These are phyloP conservation scores for Incumbomyces lentus DNA, from an alignment of 2,329 filamentous ascomycete genomes.

Conservation along the genomic window DNA sequence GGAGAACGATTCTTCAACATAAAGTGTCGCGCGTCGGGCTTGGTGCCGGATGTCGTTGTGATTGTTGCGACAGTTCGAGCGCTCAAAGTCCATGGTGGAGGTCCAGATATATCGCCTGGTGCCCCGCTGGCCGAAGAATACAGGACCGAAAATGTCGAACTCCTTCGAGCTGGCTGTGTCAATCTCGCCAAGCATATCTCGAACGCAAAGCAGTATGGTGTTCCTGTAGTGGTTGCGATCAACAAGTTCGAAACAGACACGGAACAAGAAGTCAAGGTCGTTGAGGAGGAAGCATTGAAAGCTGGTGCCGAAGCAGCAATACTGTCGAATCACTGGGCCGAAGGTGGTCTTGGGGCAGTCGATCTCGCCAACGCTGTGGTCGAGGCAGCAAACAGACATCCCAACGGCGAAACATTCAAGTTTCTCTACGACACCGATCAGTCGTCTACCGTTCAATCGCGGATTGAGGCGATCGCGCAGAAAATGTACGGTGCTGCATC, in stretches of 20 bases:
- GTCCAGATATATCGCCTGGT: constrained; percentile 83
- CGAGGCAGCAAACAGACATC: constrained; percentile 62
- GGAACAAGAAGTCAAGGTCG: constrained; percentile 76
- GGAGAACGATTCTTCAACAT: constrained; percentile 99
- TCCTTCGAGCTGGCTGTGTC: constrained; percentile 79
- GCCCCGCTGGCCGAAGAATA: constrained; percentile 79
- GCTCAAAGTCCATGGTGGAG: constrained; percentile 92
- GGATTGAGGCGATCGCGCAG: constrained; percentile 81
- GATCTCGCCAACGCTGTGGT: constrained; percentile 83
- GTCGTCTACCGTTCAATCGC: constrained; percentile 58
- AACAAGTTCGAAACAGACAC: constrained; percentile 95
- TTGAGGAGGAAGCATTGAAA: constrained; percentile 81
- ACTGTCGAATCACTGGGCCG: constrained; percentile 90
- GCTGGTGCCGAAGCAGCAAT: constrained; percentile 92
- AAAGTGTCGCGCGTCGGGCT: constrained; percentile 90
- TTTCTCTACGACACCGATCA: constrained; percentile 75
- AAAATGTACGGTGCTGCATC: constrained; percentile 87
- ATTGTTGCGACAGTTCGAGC: constrained; percentile 92
- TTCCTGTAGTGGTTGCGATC: constrained; percentile 92
- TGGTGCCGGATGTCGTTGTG: constrained; percentile 86
- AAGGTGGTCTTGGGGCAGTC: constrained; percentile 81
- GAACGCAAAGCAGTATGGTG: constrained; percentile 79
- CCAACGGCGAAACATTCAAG: constrained; percentile 62
- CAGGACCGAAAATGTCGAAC: constrained; percentile 83
- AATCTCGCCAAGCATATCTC: constrained; percentile 92